A percentile compares a stretch with the other conserved stretches of the same genome.
These are phyloP conservation scores for Bacidia rubella DNA, from an alignment of 495 filamentous ascomycete genomes.

Conservation along the genomic window DNA sequence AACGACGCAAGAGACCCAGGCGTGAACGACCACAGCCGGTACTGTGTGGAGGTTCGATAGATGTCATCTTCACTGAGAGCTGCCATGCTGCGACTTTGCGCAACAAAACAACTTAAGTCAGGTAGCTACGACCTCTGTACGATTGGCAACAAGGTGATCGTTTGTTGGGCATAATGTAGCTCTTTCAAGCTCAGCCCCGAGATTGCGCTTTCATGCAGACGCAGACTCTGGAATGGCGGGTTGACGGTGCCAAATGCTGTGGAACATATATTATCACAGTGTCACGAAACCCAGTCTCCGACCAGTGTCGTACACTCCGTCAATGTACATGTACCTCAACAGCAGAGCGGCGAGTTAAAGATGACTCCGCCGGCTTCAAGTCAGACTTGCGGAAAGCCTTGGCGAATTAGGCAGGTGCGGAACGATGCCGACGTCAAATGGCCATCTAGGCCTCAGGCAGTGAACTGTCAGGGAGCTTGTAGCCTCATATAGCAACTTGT, in stretches of 20 bases:
- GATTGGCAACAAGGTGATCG: too few relatives aligned
- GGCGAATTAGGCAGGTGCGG: neutral
- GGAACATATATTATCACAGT: too few relatives aligned
- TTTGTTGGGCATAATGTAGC: too few relatives aligned
- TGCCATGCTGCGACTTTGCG: too few relatives aligned
- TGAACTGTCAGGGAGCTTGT: neutral
- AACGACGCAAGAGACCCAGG: constrained; percentile 51
- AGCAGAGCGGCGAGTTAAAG: too few relatives aligned
- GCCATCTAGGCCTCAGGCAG: neutral
- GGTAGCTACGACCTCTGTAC: too few relatives aligned
- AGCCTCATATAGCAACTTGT: neutral
- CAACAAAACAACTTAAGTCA: too few relatives aligned
- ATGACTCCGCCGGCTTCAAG: too few relatives aligned
- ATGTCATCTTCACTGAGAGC: constrained; percentile 70
- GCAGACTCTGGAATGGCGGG: too few relatives aligned
- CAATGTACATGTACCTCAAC: too few relatives aligned
- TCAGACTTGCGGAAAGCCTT: neutral
- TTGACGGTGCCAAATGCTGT: too few relatives aligned
- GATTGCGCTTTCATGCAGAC: neutral
- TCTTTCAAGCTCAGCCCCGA: neutral
- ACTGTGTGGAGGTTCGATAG: constrained; percentile 87
- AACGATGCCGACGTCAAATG: neutral
- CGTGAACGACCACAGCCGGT: constrained; percentile 85
- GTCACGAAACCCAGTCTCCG: neutral
- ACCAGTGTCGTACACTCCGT: too few relatives aligned